These are phyloP conservation scores for Meyerozyma sp. DNA, from an alignment of 1,139 yeast genomes.

Conservation along the genomic window DNA sequence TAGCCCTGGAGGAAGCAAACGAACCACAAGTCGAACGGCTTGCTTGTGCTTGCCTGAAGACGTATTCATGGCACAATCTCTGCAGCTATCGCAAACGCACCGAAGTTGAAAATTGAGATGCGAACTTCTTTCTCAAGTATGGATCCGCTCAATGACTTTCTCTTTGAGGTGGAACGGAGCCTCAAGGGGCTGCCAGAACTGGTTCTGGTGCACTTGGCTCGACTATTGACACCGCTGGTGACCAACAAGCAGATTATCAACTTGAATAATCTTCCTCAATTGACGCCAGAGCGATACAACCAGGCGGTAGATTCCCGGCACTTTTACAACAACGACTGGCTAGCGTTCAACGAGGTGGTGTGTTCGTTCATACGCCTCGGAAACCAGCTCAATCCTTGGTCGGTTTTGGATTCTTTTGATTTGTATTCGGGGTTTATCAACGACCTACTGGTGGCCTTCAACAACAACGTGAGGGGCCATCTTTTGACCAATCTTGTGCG, in stretches of 20 bases:
- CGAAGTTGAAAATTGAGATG: background rate
- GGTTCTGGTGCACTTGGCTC: background rate
- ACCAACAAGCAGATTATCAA: background rate
- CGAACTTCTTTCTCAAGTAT: background rate
- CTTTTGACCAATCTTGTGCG: constrained; percentile 41
- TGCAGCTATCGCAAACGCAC: no score
- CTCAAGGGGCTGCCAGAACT: background rate
- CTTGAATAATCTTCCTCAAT: background rate
- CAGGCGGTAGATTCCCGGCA: constrained; percentile 13
- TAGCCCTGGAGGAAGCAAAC: constrained; percentile 32
- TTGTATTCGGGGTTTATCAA: constrained; percentile 47
- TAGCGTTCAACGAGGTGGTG: constrained; percentile 49
- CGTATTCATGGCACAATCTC: background rate
- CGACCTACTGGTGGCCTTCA: constrained; percentile 55
- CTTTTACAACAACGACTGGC: constrained; percentile 36
- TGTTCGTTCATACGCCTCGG: constrained; percentile 47
- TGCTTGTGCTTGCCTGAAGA: background rate
- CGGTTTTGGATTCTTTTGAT: constrained; percentile 54
- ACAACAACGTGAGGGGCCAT: constrained; percentile 47
- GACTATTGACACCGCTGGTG: background rate
- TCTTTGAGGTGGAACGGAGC: background rate
- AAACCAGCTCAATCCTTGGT: constrained; percentile 56
- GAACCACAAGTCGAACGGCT: constrained; percentile 8
- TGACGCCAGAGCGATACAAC: background rate
- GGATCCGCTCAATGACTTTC: background rate